A percentile compares a stretch with the other conserved stretches of the same genome.
Conservation (phyloP, 371 early-diverging fungal species). For the Circinella umbellata region DNA sequence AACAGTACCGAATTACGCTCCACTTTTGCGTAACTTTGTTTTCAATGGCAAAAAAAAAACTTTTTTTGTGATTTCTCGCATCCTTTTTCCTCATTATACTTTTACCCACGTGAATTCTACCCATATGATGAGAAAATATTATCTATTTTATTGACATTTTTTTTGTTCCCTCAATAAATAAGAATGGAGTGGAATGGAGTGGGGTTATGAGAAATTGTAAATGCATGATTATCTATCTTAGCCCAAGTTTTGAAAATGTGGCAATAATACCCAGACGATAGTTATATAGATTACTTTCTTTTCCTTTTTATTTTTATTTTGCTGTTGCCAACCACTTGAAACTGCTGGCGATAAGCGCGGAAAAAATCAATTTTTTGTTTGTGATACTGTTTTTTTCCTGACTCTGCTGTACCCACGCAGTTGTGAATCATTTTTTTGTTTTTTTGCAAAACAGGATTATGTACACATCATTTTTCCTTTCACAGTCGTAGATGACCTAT, state of each 20-base stretch:
- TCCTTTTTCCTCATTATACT: too few relatives aligned
- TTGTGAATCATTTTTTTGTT: too few relatives aligned
- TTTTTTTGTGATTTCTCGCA: too few relatives aligned
- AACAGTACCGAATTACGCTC: background rate
- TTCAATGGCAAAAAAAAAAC: background rate
- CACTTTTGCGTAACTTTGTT: background rate
- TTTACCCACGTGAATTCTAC: background rate
- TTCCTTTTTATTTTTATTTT: too few relatives aligned
- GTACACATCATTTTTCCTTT: background rate
- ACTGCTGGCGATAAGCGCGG: background rate
- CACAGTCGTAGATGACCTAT: background rate
- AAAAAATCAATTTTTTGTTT: background rate
- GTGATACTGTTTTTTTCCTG: slow-evolving; percentile 4
- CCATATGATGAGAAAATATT: background rate
- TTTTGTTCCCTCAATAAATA: too few relatives aligned
- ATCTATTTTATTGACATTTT: background rate
- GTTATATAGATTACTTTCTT: too few relatives aligned
- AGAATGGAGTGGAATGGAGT: too few relatives aligned
- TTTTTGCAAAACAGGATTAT: background rate
- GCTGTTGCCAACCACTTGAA: too few relatives aligned
- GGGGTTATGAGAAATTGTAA: too few relatives aligned
- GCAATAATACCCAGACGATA: too few relatives aligned
- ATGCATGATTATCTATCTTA: too few relatives aligned
- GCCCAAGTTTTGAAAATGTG: too few relatives aligned
- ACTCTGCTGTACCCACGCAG: background rate